A percentile compares a stretch with the other conserved stretches of the same genome.
phyloP scores from a whole-genome alignment of 2,329 filamentous ascomycete species.

The Dryadomyces quercivorus region DNA sequence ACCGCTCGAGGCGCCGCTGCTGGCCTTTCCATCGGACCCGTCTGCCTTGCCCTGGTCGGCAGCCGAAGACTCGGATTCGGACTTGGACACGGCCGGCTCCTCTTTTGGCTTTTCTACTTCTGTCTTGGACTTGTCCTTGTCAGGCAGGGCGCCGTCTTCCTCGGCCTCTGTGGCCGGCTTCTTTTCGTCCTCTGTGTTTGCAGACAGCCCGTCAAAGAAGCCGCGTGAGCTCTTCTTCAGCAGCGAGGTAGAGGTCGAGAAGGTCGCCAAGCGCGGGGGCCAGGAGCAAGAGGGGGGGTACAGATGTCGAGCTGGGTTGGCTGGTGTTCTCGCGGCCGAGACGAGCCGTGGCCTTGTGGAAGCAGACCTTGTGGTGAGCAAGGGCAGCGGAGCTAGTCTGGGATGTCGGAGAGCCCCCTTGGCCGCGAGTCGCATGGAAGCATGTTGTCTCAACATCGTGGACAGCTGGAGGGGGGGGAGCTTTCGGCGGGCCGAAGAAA shows the following conservation, averaged over 20 bases:
- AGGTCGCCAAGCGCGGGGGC: background rate
- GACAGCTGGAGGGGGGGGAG: background rate
- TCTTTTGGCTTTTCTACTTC: slow-evolving; percentile 5
- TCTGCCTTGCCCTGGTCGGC: slow-evolving; percentile 20
- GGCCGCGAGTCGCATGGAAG: slow-evolving; percentile 10
- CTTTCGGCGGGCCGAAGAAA: background rate
- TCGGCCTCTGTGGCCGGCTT: slow-evolving; percentile 9
- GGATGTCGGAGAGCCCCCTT: background rate
- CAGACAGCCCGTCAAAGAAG: slow-evolving; percentile 10
- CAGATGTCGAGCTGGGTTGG: background rate
- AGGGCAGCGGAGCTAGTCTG: slow-evolving; percentile 3
- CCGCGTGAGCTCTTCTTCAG: slow-evolving; percentile 12
- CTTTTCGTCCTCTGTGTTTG: slow-evolving; percentile 8
- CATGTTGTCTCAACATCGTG: slow-evolving; percentile 13
- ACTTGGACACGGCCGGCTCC: slow-evolving; percentile 15
- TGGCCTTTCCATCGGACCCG: slow-evolving; percentile 40
- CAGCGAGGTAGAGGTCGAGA: slow-evolving; percentile 9
- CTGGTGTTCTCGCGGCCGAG: background rate
- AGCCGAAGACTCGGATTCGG: slow-evolving; percentile 26
- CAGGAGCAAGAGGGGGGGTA: background rate
- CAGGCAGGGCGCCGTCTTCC: background rate
- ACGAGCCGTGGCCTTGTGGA: slow-evolving; percentile 1
- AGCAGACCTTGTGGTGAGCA: slow-evolving; percentile 2
- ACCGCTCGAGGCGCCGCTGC: slow-evolving; percentile 19
- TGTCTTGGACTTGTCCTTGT: slow-evolving; percentile 2